Evolutionary conservation across 2,329 filamentous ascomycete genomes (phyloP).

Genomic region (Paecilomyces formosus): DNA sequence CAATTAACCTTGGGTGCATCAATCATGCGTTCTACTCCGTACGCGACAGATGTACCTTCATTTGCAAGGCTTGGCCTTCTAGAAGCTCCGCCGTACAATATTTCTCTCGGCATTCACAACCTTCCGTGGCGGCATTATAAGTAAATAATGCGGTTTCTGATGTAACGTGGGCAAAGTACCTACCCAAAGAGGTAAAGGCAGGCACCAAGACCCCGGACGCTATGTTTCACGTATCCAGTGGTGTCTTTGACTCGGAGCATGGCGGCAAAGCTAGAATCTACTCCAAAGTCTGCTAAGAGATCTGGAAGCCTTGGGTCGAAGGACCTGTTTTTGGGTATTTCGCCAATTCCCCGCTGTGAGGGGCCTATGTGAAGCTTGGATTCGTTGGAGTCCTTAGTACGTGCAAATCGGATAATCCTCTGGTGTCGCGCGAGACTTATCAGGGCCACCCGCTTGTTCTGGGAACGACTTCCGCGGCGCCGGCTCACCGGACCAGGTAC

Average conservation of each 20-base stretch:
- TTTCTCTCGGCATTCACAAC: background rate
- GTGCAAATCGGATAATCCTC: background rate
- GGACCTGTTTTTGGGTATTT: background rate
- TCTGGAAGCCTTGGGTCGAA: background rate
- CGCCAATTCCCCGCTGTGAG: background rate
- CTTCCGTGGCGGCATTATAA: background rate
- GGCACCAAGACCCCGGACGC: background rate
- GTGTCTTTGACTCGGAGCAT: background rate
- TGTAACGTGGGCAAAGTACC: background rate
- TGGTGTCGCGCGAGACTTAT: background rate
- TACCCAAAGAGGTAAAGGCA: background rate
- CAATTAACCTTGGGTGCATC: background rate
- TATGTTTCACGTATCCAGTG: background rate
- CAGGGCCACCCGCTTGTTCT: background rate
- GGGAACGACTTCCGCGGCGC: conserved; percentile 13
- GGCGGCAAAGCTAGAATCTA: background rate
- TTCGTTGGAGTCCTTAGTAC: background rate
- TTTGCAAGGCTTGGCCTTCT: background rate
- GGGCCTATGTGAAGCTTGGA: background rate
- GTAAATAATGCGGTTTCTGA: background rate
- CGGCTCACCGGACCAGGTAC: conserved; percentile 12
- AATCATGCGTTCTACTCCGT: background rate
- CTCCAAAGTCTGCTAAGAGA: background rate
- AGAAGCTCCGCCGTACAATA: background rate
- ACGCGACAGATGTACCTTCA: background rate